phyloP scores from a whole-genome alignment of 179 eudicot species.

The Pouteria campechiana region DNA sequence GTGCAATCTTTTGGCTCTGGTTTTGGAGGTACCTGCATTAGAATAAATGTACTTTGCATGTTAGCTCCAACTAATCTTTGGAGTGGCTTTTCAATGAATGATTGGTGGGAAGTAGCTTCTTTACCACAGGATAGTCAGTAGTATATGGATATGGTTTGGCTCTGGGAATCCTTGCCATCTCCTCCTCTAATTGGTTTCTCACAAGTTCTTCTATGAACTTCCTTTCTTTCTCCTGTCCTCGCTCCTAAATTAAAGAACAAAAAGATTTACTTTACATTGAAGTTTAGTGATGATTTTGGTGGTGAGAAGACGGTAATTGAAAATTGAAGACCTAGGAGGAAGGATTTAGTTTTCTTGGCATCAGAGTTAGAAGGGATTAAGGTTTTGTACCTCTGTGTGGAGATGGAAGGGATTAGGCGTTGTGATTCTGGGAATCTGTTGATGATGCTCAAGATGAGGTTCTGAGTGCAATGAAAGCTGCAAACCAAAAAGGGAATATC shows the following conservation, averaged over 20 bases:
- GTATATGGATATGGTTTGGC: constrained; percentile 93
- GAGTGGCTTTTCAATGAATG: no score
- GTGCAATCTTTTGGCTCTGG: constrained; percentile 86
- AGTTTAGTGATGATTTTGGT: no score
- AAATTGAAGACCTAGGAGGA: not conserved
- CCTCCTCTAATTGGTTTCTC: constrained; percentile 73
- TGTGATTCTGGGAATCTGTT: constrained; percentile 59
- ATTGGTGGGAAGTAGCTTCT: not conserved
- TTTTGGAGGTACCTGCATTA: constrained; percentile 72
- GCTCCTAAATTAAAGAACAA: constrained; percentile 31
- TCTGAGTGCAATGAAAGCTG: constrained; percentile 82
- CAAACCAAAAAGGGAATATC: not conserved
- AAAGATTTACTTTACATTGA: not conserved
- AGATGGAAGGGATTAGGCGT: constrained; percentile 79
- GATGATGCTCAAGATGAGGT: constrained; percentile 30
- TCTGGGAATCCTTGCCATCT: constrained; percentile 69
- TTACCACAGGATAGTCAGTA: constrained; percentile 95
- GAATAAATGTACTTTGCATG: not conserved
- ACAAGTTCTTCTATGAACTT: constrained; percentile 47
- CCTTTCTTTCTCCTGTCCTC: constrained; percentile 82
- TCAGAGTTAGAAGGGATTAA: no score
- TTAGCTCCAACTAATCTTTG: not conserved
- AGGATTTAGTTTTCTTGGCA: no score
- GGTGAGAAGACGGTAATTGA: no score
- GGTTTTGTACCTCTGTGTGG: constrained; percentile 72